Percentiles rank a stretch among this genome's conserved stretches.
These are phyloP conservation scores for Fusarium citri DNA, from an alignment of 2,329 filamentous ascomycete species.

Conservation along the genomic window DNA sequence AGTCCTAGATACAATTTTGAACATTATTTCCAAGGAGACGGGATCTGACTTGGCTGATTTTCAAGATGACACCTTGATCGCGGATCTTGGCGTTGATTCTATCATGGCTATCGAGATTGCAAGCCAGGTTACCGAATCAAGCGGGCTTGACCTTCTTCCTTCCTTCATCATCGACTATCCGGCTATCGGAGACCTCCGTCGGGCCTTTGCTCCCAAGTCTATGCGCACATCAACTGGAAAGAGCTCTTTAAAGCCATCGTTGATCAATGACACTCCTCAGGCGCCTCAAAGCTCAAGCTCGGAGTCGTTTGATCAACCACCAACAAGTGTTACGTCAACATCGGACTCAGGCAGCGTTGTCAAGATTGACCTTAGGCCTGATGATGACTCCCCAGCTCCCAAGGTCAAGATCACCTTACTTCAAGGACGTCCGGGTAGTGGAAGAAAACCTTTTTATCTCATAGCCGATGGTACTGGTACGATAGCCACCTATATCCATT, in stretches of 20 bases:
- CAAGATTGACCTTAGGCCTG: not conserved
- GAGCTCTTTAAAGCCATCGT: not conserved
- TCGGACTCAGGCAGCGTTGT: not conserved
- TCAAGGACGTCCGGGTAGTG: not conserved
- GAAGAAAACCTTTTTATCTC: not conserved
- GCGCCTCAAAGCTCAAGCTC: not conserved
- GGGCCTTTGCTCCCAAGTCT: not conserved
- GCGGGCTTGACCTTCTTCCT: not conserved
- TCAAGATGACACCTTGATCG: not conserved
- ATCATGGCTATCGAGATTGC: not conserved
- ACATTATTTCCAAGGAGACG: not conserved
- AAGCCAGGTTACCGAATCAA: not conserved
- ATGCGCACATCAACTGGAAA: not conserved
- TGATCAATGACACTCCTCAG: not conserved
- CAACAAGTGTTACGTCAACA: not conserved
- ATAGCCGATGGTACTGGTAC: not conserved
- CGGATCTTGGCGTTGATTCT: slow-evolving; percentile 2
- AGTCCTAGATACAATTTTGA: not conserved
- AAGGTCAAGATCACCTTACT: not conserved
- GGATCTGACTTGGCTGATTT: not conserved
- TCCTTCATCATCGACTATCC: not conserved
- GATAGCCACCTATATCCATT: not conserved
- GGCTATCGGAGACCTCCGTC: not conserved
- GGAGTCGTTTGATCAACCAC: not conserved
- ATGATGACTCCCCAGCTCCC: not conserved